Evolutionary conservation across 768 basidiomycete genomes (phyloP).

Genomic region (Podaxis sp.): DNA sequence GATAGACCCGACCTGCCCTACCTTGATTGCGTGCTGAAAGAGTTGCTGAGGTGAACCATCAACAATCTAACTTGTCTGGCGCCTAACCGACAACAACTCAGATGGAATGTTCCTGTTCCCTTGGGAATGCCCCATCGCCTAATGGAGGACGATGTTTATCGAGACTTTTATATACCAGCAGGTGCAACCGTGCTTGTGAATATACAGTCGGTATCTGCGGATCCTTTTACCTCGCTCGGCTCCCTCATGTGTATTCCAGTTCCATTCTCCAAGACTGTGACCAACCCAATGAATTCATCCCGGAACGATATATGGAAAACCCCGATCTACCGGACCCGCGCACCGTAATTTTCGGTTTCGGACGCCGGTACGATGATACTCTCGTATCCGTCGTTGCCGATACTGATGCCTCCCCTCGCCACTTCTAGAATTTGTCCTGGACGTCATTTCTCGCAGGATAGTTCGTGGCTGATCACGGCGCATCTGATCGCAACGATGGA

Average conservation of each 20-base stretch:
- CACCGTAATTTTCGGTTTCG: conserved; percentile 53
- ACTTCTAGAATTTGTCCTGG: conserved; percentile 48
- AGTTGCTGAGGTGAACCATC: conserved; percentile 37
- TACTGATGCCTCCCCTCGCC: conserved; percentile 1
- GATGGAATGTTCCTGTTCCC: conserved; percentile 46
- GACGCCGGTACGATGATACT: conserved; percentile 36
- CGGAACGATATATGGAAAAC: conserved; percentile 44
- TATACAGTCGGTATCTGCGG: conserved; percentile 31
- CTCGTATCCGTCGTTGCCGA: neutral
- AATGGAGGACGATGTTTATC: conserved; percentile 48
- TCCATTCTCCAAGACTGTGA: conserved; percentile 40
- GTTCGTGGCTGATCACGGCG: conserved; percentile 41
- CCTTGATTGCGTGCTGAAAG: conserved; percentile 42
- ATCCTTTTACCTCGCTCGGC: neutral
- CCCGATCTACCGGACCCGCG: conserved; percentile 38
- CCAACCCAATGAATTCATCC: conserved; percentile 42
- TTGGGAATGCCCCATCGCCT: conserved; percentile 48
- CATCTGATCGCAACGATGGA: conserved; percentile 42
- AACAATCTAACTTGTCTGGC: neutral
- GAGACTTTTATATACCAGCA: conserved; percentile 40
- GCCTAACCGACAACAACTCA: conserved; percentile 16
- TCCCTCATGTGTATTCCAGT: conserved; percentile 18
- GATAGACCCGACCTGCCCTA: conserved; percentile 43
- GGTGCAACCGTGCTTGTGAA: conserved; percentile 41
- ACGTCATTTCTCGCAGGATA: conserved; percentile 44